These are phyloP conservation scores for Hypomyces rosellus DNA, from an alignment of 2,329 filamentous ascomycete species.

Conservation along the genomic window DNA sequence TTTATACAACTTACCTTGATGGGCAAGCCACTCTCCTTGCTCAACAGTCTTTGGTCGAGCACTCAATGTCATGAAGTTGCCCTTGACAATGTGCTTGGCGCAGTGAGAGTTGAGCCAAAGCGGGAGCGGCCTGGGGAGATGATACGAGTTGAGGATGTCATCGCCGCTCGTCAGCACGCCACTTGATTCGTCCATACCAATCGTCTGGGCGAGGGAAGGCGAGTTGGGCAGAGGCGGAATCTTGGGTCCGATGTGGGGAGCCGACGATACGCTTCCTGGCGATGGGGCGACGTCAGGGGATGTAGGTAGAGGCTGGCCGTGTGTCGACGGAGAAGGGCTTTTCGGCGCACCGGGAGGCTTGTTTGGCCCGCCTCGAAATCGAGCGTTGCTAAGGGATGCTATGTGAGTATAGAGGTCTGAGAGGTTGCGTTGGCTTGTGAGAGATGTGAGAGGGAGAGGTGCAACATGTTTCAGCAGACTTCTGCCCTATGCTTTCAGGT, in stretches of 20 bases:
- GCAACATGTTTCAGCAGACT: too few relatives aligned
- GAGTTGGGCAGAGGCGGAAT: conserved; percentile 58
- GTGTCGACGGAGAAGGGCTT: conserved; percentile 44
- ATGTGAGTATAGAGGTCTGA: not conserved
- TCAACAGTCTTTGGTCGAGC: conserved; percentile 90
- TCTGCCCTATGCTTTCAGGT: too few relatives aligned
- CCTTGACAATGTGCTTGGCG: conserved; percentile 85
- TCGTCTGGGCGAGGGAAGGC: conserved; percentile 58
- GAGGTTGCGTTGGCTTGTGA: too few relatives aligned
- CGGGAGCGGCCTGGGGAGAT: conserved; percentile 60
- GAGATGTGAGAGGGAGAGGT: too few relatives aligned
- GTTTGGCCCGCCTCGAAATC: conserved; percentile 50
- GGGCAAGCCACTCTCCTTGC: conserved; percentile 90
- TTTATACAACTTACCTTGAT: conserved; percentile 64
- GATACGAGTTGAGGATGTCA: conserved; percentile 52
- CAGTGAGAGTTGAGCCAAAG: conserved; percentile 70
- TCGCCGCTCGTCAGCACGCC: conserved; percentile 43
- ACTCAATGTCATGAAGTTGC: conserved; percentile 94
- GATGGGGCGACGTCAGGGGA: conserved; percentile 33
- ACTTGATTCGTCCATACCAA: conserved; percentile 60
- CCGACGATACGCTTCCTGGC: conserved; percentile 32
- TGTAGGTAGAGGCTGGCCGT: conserved; percentile 36
- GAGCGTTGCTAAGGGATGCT: conserved; percentile 43
- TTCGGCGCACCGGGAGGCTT: conserved; percentile 46
- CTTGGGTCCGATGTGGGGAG: conserved; percentile 45